Base-by-base conservation (phyloP, 1,139 yeast genomes). In the Debaryomyces psychrophilus region DNA sequence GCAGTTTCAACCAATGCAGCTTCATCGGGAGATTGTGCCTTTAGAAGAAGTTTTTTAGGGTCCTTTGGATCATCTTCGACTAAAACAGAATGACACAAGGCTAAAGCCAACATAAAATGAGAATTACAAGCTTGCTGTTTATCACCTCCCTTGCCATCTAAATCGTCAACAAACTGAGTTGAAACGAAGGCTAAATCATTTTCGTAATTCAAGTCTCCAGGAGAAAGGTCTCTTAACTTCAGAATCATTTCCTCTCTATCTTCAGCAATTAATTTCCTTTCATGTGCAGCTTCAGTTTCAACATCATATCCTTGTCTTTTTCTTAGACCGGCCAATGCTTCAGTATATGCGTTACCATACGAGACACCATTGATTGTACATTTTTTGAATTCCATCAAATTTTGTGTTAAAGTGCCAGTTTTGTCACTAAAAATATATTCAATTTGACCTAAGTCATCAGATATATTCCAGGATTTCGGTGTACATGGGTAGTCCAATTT, bases 1-100 rank as follows among this genome's bases (percentile, higher is more conserved):
- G 86, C 86, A 31, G 82, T 80, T 4, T 82, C 80, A 18, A 82
- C 86, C 46, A 82, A 69, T 1, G 87, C 85, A 15, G 82, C 80
- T 60, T 82, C 87, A 68, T 82, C 87, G 0, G 87, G 87, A 8
- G 85, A 79, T 55, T 81, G 85, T 0, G 85, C 86, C 52, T 80
- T 79, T 49, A 78, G 73, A 8, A 69, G 53, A 33, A 67, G 50
- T 45, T 64, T 67, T 1, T 64, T 67, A 1, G 76, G 70, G 38
- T 67, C 59, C 43, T 69, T 68, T 5, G 72, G 69, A 48, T 72
- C 73, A 18, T 64, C 64, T 53, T 81, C 87, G 15, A 79, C 71
- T 38, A 81, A 65, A 15, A 81, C 85, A n/a, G 84, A 77, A 57
- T 82, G 86, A 57, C 86, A 82, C 37, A 81, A 64, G 1, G 85